Evolutionary conservation across 257 asterid species (phyloP).

Genomic region (Plectranthus barbatus): DNA sequence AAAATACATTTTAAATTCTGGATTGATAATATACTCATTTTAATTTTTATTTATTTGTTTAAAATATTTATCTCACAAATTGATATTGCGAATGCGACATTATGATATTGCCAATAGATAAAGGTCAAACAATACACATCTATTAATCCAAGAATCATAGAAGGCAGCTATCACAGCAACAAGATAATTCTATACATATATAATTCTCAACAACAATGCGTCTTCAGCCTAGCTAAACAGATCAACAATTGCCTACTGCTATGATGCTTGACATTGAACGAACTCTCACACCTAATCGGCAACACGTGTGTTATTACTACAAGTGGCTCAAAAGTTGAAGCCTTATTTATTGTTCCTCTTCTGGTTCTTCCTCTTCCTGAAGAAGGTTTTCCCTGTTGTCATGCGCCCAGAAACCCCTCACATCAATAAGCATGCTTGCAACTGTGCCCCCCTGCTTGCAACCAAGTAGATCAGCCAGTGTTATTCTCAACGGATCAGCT

Average conservation of each 20-base stretch:
- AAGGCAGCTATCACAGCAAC: neutral
- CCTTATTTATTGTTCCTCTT: slow-evolving; percentile 58
- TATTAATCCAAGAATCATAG: neutral
- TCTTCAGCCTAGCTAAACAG: neutral
- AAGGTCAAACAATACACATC: too few relatives aligned
- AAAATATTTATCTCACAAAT: neutral
- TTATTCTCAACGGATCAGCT: slow-evolving; percentile 58
- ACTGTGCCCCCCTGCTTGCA: slow-evolving; percentile 98
- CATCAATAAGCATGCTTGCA: slow-evolving; percentile 98
- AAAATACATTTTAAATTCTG: too few relatives aligned
- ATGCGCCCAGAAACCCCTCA: slow-evolving; percentile 98
- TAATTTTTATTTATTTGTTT: too few relatives aligned
- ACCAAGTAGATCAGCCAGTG: slow-evolving; percentile 66
- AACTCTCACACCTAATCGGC: neutral
- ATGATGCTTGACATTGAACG: neutral
- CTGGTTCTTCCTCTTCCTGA: slow-evolving; percentile 99
- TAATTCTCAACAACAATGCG: neutral
- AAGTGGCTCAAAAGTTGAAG: neutral
- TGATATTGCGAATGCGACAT: too few relatives aligned
- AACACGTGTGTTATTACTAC: slow-evolving; percentile 5
- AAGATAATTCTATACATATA: slow-evolving; percentile 2
- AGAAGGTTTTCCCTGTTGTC: slow-evolving; percentile 96
- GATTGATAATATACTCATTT: too few relatives aligned
- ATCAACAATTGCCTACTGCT: neutral
- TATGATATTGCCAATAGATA: neutral